A percentile compares a stretch with the other conserved stretches of the same genome.
Conservation (phyloP, 371 early-diverging fungal genomes). For the Mucor lusitanicus region DNA sequence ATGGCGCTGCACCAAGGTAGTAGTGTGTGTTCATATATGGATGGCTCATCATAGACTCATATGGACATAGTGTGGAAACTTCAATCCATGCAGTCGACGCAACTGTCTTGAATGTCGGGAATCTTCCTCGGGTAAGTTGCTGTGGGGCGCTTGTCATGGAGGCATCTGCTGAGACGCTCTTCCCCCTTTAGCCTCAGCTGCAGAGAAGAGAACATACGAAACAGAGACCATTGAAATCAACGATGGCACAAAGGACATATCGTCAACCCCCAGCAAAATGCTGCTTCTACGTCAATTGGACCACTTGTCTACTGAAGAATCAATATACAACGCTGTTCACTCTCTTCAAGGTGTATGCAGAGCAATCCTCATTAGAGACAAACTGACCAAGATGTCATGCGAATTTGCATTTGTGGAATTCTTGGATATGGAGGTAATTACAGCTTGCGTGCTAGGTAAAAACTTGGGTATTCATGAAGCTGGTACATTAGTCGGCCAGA, state of each 20-base stretch:
- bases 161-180: neutral
- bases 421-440: constrained; percentile 30
- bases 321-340: constrained; percentile 33
- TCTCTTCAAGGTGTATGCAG: constrained; percentile 35
- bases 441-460: neutral
- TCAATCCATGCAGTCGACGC: constrained; percentile 40
- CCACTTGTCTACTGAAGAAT: constrained; percentile 56
- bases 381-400: constrained; percentile 55
- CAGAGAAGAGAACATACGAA: constrained; percentile 35
- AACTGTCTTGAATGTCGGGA: constrained; percentile 41
- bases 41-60: neutral
- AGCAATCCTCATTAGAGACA: constrained; percentile 52
- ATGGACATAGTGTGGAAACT: constrained; percentile 34
- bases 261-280: constrained; percentile 35
- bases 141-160: neutral
- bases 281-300: constrained; percentile 56
- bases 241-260: constrained; percentile 56
- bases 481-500: constrained; percentile 23
- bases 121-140: constrained; percentile 29
- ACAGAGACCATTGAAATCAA: constrained; percentile 44
- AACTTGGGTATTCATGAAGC: neutral
- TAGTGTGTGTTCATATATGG: neutral
- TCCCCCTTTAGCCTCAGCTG: constrained; percentile 15
- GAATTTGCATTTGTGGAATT: constrained; percentile 65
- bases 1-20: constrained; percentile 60